Conservation (phyloP, 192 early-diverging fungal species). For the Podila clonocystis region DNA sequence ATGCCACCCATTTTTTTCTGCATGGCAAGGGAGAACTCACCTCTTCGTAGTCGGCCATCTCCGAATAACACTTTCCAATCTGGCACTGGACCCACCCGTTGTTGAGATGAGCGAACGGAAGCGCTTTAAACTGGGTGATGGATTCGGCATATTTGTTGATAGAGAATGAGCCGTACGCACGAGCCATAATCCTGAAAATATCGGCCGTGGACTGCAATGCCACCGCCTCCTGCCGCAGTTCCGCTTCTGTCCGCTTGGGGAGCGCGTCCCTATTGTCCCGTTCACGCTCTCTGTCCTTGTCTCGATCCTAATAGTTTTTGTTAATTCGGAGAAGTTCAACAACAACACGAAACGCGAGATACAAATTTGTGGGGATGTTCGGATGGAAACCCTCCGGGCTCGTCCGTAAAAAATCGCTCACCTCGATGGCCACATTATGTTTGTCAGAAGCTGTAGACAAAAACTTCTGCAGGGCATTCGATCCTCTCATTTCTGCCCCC, state of each 20-base stretch:
- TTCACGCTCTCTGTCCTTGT: neutral
- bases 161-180: constrained; percentile 31
- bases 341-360: neutral
- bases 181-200: constrained; percentile 22
- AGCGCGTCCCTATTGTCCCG: neutral
- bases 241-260: constrained; percentile 7
- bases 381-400: neutral
- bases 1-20: neutral
- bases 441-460: neutral
- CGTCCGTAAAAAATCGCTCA: neutral
- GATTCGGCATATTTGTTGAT: constrained; percentile 40
- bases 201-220: constrained; percentile 15
- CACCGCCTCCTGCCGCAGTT: constrained; percentile 11
- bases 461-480: neutral
- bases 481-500: neutral
- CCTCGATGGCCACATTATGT: neutral
- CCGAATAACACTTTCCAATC: constrained; percentile 52
- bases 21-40: constrained; percentile 19
- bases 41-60: constrained; percentile 49
- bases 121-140: constrained; percentile 17
- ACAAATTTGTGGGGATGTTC: neutral
- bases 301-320: constrained; percentile 6
- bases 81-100: constrained; percentile 54
- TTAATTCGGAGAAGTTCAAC: neutral
- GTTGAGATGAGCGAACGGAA: constrained; percentile 38